phyloP scores from a whole-genome alignment of 1,139 yeast species.

The Nakaseomyces nivariensis region DNA sequence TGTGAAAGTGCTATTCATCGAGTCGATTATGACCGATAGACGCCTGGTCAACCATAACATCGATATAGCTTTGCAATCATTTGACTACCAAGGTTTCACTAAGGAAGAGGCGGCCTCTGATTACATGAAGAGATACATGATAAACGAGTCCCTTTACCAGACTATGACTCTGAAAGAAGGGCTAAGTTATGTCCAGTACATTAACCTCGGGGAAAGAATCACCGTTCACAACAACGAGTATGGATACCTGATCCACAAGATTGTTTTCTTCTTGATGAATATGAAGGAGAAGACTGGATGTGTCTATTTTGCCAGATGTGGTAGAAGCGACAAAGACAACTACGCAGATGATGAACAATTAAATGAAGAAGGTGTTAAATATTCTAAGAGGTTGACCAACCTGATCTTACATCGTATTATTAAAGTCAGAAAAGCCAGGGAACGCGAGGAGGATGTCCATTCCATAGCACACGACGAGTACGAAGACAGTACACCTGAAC shows the following conservation, averaged over 20 bases:
- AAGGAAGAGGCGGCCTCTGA: constrained; percentile 52
- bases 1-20: constrained; percentile 78
- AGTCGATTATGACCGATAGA: constrained; percentile 72
- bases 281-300: constrained; percentile 69
- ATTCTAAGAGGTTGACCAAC: constrained; percentile 41
- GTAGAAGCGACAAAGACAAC: constrained; percentile 40
- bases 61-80: constrained; percentile 77
- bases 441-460: constrained; percentile 23
- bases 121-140: constrained; percentile 43
- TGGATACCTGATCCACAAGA: constrained; percentile 83
- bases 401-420: constrained; percentile 31
- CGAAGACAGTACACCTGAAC: neutral
- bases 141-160: constrained; percentile 43
- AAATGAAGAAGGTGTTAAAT: constrained; percentile 47
- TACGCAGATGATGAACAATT: constrained; percentile 53
- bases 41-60: constrained; percentile 64
- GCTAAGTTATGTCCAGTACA: constrained; percentile 13
- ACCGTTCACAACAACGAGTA: constrained; percentile 63
- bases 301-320: constrained; percentile 65
- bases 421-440: constrained; percentile 20
- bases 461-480: constrained; percentile 9
- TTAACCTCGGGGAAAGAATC: constrained; percentile 84
- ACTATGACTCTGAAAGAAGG: constrained; percentile 11
- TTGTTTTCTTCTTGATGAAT: constrained; percentile 83
- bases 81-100: constrained; percentile 76